Evolutionary conservation across 2,329 filamentous ascomycete species (phyloP), one percentile per base, ranked within the genome.

Genomic region (Canariomyces notabilis): DNA sequence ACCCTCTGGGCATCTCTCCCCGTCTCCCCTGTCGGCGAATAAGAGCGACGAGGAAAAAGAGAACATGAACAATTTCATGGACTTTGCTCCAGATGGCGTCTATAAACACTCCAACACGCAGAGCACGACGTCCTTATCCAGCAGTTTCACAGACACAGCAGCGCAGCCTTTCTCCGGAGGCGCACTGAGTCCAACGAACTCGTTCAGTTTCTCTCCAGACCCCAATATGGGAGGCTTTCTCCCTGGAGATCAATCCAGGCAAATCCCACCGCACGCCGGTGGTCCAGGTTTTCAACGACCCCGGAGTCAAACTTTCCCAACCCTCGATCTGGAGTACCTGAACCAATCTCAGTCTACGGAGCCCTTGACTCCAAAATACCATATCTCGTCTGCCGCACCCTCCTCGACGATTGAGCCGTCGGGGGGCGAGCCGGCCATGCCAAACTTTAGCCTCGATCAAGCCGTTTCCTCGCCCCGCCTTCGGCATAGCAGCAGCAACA

Each of bases 281-380:
- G 61, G 59, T 46, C 68, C 72, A 43, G 80, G 79, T 57, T 81
- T 83, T 54, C 83, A 85, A 57, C 77, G 88, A 46, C 87, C 87
- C n/a, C 77, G 89, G 59, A 93, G 87, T 63, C 89, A 94, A 64
- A 95, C 89, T 0, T 89, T 95, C 53, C 88, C 89, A 1, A 81
- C 83, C 36, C 70, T 88, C 34, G 81, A 80, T 45, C 72, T 85
- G 36, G 83, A 78, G 47, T 78, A 73, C 48, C 65, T 75, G 54
- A 74, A 72, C 55, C 73, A 75, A 46, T 52, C 60, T 15, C 65
- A 64, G 31, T 39, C 47, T 4, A 60, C 63, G 5, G 73, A 77
- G 26, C 69, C 72, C 1, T 62, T 72, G 55, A 77, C 75, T 4
- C 75, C 75, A 5, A 75, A 74, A 44, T 72, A 73, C 42, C 68